Conservation (phyloP, 257 asterid species). For the Jacaranda copaia region DNA sequence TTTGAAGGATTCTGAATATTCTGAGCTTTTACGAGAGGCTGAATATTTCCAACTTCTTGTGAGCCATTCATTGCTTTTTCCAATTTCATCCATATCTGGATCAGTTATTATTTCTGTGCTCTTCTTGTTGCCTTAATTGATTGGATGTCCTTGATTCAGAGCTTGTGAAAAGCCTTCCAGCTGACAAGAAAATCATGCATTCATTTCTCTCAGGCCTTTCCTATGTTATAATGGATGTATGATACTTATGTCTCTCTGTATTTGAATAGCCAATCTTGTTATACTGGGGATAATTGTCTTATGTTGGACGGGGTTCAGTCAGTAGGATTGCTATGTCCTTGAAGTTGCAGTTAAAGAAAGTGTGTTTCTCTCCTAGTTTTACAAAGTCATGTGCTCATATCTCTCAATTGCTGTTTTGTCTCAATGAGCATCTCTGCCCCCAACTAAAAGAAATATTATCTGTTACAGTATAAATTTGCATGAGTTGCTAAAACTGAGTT, state of each 20-base stretch:
- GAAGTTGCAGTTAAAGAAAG: neutral
- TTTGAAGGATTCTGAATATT: slow-evolving; percentile 66
- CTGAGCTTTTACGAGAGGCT: slow-evolving; percentile 86
- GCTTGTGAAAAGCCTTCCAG: neutral
- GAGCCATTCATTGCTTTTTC: slow-evolving; percentile 40
- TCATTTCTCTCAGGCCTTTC: neutral
- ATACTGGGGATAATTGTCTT: slow-evolving; percentile 3
- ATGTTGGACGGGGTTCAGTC: slow-evolving; percentile 12
- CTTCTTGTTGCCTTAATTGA: slow-evolving; percentile 5
- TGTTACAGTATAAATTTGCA: too few relatives aligned
- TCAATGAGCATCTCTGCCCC: neutral
- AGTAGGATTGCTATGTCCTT: slow-evolving; percentile 13
- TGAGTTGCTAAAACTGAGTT: neutral
- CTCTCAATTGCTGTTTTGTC: neutral
- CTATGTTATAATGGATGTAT: neutral
- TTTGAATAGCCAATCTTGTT: slow-evolving; percentile 23
- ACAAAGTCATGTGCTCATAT: too few relatives aligned
- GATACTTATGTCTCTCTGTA: neutral
- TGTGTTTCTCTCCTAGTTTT: neutral
- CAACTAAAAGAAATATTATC: too few relatives aligned
- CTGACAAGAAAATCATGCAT: slow-evolving; percentile 5
- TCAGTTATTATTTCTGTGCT: slow-evolving; percentile 4
- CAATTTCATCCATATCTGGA: neutral
- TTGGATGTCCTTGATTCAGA: slow-evolving; percentile 8
- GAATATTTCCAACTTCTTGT: slow-evolving; percentile 94